These are phyloP conservation scores for Lenwebbia sp. DNA, from an alignment of 345 rosid species.

Conservation along the genomic window DNA sequence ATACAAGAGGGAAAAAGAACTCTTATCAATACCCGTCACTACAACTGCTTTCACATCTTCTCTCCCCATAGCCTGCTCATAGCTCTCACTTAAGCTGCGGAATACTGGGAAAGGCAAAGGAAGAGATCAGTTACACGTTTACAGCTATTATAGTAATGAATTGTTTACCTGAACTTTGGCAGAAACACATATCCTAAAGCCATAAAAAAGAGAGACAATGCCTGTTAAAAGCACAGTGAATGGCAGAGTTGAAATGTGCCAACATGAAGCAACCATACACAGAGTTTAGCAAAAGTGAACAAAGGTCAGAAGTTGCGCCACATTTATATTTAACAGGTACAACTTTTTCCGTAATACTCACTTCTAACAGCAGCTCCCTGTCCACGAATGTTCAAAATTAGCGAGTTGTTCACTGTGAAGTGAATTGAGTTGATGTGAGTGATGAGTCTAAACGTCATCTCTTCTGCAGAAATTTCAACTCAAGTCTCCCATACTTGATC, in stretches of 20 bases:
- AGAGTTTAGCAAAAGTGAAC: background rate
- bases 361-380: background rate
- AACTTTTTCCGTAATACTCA: background rate
- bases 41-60: conserved; percentile 95
- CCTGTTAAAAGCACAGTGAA: background rate
- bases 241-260: background rate
- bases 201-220: no score
- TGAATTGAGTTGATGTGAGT: background rate
- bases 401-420: background rate
- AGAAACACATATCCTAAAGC: background rate
- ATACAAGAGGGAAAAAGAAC: background rate
- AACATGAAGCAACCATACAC: background rate
- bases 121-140: background rate
- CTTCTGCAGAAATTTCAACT: background rate
- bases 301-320: background rate
- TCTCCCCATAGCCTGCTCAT: conserved; percentile 61
- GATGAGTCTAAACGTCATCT: background rate
- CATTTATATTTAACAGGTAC: background rate
- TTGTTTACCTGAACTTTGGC: background rate
- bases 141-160: background rate
- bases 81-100: conserved; percentile 50
- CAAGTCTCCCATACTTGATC: background rate
- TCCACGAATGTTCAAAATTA: background rate
- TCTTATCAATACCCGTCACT: conserved; percentile 37
- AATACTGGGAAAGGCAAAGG: conserved; percentile 31